Conservation (phyloP, 164 flowering plant species). For the Santalum album region DNA sequence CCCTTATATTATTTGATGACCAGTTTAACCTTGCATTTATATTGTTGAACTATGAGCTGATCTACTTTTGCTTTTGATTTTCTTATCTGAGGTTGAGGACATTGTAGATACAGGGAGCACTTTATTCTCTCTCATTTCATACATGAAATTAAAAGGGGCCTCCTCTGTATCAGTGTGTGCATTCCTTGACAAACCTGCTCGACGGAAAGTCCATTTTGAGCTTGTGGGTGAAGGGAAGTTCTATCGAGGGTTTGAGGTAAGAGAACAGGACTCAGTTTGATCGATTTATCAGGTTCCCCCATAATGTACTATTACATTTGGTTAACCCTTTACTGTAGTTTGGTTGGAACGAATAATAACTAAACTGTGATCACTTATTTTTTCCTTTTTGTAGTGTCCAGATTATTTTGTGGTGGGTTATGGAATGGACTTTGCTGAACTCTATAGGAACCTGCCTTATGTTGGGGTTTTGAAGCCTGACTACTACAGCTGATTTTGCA, state of each 20-base stretch:
- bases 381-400: conserved; percentile 56
- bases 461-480: conserved; percentile 90
- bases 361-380: not conserved
- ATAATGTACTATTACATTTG: no score
- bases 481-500: conserved; percentile 34
- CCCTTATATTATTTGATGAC: no score
- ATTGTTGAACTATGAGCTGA: not conserved
- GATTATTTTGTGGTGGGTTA: conserved; percentile 91
- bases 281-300: not conserved
- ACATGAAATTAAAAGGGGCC: conserved; percentile 66
- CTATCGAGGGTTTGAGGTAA: conserved; percentile 79
- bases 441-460: conserved; percentile 83
- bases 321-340: no score
- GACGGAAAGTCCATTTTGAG: conserved; percentile 56
- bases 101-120: conserved; percentile 92
- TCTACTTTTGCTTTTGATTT: not conserved
- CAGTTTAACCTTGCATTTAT: not conserved
- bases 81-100: conserved; percentile 65
- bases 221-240: conserved; percentile 74
- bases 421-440: conserved; percentile 88
- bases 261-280: no score
- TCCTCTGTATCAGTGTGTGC: conserved; percentile 84
- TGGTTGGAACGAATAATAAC: not conserved
- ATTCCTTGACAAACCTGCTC: conserved; percentile 74
- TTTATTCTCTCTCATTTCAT: conserved; percentile 46